These are phyloP conservation scores for Metarhizium humberi DNA, from an alignment of 2,329 filamentous ascomycete species.

Conservation along the genomic window DNA sequence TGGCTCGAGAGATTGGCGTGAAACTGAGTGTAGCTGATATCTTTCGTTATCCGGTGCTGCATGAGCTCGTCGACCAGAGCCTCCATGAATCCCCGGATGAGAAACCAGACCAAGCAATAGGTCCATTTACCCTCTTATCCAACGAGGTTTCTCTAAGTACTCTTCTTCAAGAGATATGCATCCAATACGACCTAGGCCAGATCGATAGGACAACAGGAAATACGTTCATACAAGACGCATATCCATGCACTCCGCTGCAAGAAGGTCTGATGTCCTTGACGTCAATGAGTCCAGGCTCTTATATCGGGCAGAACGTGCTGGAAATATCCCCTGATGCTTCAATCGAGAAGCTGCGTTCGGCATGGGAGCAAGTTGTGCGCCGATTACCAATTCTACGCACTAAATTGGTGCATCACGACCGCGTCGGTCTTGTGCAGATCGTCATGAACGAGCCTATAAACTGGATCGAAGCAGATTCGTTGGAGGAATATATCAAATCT, in stretches of 20 bases:
- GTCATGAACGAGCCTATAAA: conserved; percentile 27
- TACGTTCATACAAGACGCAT: conserved; percentile 20
- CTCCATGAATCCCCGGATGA: not conserved
- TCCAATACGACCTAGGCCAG: not conserved
- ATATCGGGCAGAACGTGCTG: conserved; percentile 17
- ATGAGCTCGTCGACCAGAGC: not conserved
- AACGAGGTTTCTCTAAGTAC: not conserved
- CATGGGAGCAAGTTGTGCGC: conserved; percentile 7
- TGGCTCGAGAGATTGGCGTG: conserved; percentile 9
- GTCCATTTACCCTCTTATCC: not conserved
- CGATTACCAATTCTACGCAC: conserved; percentile 29
- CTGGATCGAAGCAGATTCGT: conserved; percentile 14
- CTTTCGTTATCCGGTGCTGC: conserved; percentile 11
- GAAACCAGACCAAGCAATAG: not conserved
- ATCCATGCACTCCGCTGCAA: conserved; percentile 29
- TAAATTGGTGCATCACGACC: conserved; percentile 30
- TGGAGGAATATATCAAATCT: conserved; percentile 25
- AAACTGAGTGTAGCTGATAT: conserved; percentile 13
- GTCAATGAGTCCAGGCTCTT: conserved; percentile 20
- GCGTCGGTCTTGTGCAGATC: conserved; percentile 32
- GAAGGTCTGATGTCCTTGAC: conserved; percentile 28
- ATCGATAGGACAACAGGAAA: not conserved
- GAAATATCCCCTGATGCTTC: conserved; percentile 7
- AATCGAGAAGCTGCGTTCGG: conserved; percentile 3
- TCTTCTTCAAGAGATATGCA: not conserved